These are phyloP conservation scores for Boehmeria nivea DNA, from an alignment of 306 rosid genomes.

Conservation along the genomic window DNA sequence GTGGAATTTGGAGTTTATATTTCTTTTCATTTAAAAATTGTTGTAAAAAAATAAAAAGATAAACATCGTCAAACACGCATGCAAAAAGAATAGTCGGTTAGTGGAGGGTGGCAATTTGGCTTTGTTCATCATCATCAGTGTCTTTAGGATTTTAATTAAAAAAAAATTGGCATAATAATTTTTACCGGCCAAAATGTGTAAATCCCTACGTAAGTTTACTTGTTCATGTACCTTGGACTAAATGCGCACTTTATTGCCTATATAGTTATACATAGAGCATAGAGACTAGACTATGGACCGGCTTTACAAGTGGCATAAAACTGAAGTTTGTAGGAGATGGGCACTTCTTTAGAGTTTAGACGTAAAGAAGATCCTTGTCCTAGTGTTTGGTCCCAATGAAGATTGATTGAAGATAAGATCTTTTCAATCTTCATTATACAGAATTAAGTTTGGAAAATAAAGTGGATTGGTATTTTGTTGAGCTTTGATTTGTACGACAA, in stretches of 20 bases:
- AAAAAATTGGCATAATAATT: too few species aligned
- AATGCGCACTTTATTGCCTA: too few species aligned
- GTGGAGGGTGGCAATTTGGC: conserved; percentile 44
- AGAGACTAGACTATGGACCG: background rate
- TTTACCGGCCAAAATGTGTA: too few species aligned
- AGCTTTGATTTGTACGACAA: background rate
- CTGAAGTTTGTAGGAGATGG: conserved; percentile 7
- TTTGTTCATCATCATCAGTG: conserved; percentile 12
- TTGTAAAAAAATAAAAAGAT: conserved; percentile 20
- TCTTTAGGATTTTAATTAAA: background rate
- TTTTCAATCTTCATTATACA: background rate
- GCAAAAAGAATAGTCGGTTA: conserved; percentile 40
- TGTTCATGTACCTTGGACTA: too few species aligned
- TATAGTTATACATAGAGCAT: background rate
- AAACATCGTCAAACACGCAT: conserved; percentile 62
- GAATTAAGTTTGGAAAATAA: conserved; percentile 1
- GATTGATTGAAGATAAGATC: background rate
- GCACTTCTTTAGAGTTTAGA: conserved; percentile 22
- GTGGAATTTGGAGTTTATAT: too few species aligned
- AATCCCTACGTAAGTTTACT: too few species aligned
- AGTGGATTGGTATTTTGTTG: background rate
- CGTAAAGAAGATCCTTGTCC: conserved; percentile 13
- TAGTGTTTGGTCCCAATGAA: conserved; percentile 8
- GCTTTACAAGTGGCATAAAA: conserved; percentile 28
- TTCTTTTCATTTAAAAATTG: too few species aligned